Evolutionary conservation across 176 grass and related monocot genomes (phyloP), one percentile per base, ranked within the genome.

Genomic region (Cenchrus purpureus): DNA sequence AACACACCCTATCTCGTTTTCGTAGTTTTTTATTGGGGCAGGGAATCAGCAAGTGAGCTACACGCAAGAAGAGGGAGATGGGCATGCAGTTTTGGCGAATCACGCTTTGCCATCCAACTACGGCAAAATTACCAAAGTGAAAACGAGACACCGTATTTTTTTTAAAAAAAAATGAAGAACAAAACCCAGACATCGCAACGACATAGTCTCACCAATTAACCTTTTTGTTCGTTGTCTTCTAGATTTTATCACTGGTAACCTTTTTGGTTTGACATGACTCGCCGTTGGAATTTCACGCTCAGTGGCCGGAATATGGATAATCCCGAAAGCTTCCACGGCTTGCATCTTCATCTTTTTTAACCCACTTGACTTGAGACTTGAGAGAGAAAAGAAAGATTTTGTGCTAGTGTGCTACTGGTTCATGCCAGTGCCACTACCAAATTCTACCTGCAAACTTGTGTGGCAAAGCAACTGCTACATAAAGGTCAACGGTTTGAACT

Each of bases 401-500:
- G 34, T 44, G 79, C 14, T 17, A 43, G 52, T 6, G 73, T 57
- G 34, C 16, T 74, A 58, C 68, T 56, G 60, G 77, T 65, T 72
- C 22, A 83, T 65, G 71, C 55, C 71, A 77, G 73, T 28, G 71
- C 64, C 72, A 77, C 45, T 29, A 57, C 65, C 55, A 82, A 90
- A 82, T 81, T 71, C 45, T 77, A 49, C 69, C 20, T 76, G 17
- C 71, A 63, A 55, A 58, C 72, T 86, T 66, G 77, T 52, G 76
- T 44, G 72, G 46, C 46, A 78, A 76, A 66, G 58, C 17, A 64
- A 77, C 34, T 72, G 13, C 17, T 50, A 12, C 45, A 63, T 13
- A 73, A 72, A 71, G 17, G 55, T 72, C 71, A 90, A 78, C 63
- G 49, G 68, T 82, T 15, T 78, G 28, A 82, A 82, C 25, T 50